phyloP scores from a whole-genome alignment of 1,284 basidiomycete genomes.

The Heterobasidion parviporum region DNA sequence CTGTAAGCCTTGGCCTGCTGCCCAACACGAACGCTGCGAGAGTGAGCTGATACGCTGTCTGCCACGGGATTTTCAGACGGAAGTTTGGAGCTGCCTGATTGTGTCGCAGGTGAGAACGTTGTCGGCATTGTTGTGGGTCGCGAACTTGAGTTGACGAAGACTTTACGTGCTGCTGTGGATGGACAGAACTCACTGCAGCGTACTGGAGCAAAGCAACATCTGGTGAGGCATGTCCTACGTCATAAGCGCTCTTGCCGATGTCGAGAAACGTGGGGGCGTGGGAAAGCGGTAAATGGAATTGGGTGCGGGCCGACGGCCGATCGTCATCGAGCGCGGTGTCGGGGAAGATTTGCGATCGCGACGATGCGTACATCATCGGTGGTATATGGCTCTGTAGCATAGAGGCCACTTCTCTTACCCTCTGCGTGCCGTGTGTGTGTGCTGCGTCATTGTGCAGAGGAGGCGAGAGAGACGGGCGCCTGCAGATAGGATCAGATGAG shows the following conservation, averaged over 20 bases:
- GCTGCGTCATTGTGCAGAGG: background rate
- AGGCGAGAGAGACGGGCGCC: background rate
- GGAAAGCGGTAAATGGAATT: slow-evolving; percentile 19
- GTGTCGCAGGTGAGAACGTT: too few relatives aligned
- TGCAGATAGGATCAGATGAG: background rate
- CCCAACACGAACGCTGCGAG: too few relatives aligned
- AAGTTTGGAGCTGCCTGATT: too few relatives aligned
- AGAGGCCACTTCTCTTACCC: too few relatives aligned
- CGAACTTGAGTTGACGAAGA: too few relatives aligned
- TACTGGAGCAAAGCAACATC: background rate
- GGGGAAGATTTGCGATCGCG: background rate
- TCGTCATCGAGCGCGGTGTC: background rate
- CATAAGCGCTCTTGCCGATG: slow-evolving; percentile 25
- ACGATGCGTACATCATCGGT: background rate
- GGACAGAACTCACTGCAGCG: background rate
- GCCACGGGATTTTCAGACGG: too few relatives aligned
- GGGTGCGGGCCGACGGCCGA: background rate
- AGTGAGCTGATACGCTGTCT: too few relatives aligned
- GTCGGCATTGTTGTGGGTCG: too few relatives aligned
- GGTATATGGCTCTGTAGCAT: too few relatives aligned
- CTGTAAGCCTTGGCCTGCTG: background rate
- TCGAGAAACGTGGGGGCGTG: slow-evolving; percentile 54
- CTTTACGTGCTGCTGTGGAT: background rate
- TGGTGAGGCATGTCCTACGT: slow-evolving; percentile 16
- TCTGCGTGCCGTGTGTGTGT: background rate